Base-by-base conservation (phyloP, 805 yeast species). In the Scheffersomyces stipitis region DNA sequence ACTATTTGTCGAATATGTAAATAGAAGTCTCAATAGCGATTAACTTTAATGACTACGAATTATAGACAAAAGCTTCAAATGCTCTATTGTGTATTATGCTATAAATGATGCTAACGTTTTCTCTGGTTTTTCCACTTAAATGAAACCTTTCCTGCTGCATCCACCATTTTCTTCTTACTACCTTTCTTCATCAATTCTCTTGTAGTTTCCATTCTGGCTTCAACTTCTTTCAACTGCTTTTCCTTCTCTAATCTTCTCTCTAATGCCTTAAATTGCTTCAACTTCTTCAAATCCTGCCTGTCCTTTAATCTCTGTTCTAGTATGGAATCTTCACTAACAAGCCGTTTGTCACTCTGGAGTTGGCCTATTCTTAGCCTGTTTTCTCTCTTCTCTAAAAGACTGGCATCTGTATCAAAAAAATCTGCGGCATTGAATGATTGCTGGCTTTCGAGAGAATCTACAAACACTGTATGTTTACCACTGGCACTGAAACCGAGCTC, bases 171-270 rank as follows among this genome's bases (percentile, higher is more conserved):
- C 74, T 83, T 85, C 65, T 86, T 86, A 42, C 80, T 78, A 0
- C 98, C 98, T 47, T 81, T 84, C 59, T 87, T 87, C 96, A 91
- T 88, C 37, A 89, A 73, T 54, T 90, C 95, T 43, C 85, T 79
- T 51, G 89, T 95, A 38, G 77, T 51, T 38, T 84, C 86, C 80
- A 90, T 80, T 51, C 81, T 77, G 28, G 72, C 73, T 52, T 87
- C 83, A 13, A 91, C 85, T 34, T 74, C 74, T 34, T 70, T 68
- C 46, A 91, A 71, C 60, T 89, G 79, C 36, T 71, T 64, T 43
- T 81, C 86, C 49, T 96, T 76, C 46, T 83, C 81, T 51, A 86
- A 58, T 40, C 89, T 77, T 40, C 71, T 73, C 54, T 85, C 76
- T 36, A 87, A 65, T 28, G 74, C 62, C 47, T 79, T 73, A 45